Evolutionary conservation across 306 rosid species (phyloP).

Genomic region (Fragaria ananassa): DNA sequence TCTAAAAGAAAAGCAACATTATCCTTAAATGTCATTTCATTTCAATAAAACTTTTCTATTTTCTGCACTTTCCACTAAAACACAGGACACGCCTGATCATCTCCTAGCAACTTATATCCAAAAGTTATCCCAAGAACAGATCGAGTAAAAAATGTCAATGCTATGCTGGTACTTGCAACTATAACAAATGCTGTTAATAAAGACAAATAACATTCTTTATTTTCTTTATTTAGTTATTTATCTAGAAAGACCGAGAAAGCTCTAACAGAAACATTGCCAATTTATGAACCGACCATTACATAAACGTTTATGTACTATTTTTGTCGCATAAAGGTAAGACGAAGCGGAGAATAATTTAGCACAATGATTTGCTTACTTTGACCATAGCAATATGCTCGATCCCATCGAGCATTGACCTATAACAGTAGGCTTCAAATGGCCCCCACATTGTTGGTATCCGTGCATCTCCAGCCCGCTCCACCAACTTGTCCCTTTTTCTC

Average conservation of each 20-base stretch:
- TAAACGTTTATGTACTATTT: background rate
- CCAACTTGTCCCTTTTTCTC: constrained; percentile 80
- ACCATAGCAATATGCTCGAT: constrained; percentile 99
- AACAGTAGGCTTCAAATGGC: constrained; percentile 77
- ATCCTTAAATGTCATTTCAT: background rate
- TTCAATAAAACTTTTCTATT: background rate
- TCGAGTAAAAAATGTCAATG: background rate
- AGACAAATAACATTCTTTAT: background rate
- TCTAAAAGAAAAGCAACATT: background rate
- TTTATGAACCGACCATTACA: constrained; percentile 10
- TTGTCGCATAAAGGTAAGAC: constrained; percentile 8
- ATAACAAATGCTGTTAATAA: background rate
- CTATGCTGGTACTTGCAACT: background rate
- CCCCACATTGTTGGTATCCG: constrained; percentile 96
- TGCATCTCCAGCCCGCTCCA: constrained; percentile 64
- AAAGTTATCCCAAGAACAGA: background rate
- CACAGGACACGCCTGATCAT: background rate
- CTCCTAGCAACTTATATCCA: background rate
- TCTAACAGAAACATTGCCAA: background rate
- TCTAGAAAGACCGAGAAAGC: background rate
- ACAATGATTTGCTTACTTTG: constrained; percentile 51
- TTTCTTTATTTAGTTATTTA: no score
- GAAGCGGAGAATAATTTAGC: background rate
- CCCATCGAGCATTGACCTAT: constrained; percentile 74
- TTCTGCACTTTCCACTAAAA: background rate